Evolutionary conservation across 1,139 yeast species (phyloP).

Genomic region (Wickerhamiella infanticola): DNA sequence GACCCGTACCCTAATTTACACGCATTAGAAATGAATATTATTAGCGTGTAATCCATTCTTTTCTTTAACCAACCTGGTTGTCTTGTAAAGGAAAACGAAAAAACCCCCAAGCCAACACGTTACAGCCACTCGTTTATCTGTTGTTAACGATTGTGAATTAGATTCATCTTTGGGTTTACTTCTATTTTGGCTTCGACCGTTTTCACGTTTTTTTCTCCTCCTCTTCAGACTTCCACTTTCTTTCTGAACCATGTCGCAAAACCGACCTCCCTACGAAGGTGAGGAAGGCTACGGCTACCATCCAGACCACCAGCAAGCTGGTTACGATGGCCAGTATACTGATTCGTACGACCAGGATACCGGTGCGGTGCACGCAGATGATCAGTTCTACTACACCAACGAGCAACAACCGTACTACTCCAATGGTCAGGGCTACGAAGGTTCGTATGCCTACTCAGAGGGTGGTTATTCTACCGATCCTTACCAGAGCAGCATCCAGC

Average conservation of each 20-base stretch:
- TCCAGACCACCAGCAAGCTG: constrained; percentile 6
- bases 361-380: constrained; percentile 6
- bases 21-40: background rate
- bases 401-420: constrained; percentile 19
- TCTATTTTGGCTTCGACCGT: background rate
- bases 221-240: background rate
- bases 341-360: constrained; percentile 19
- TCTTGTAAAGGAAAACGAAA: background rate
- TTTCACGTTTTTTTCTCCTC: background rate
- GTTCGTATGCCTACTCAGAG: constrained; percentile 21
- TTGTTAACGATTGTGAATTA: background rate
- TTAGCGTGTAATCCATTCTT: background rate
- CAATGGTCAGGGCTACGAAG: constrained; percentile 19
- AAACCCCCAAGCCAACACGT: background rate
- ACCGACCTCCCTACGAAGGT: constrained; percentile 6
- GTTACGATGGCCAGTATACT: constrained; percentile 14
- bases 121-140: background rate
- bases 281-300: constrained; percentile 6
- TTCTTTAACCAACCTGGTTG: background rate
- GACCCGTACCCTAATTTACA: background rate
- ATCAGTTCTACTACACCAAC: constrained; percentile 18
- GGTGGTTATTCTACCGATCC: constrained; percentile 23
- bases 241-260: background rate
- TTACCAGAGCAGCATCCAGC: constrained; percentile 12
- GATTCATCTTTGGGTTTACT: background rate